Evolutionary conservation across 306 rosid species (phyloP).

Genomic region (Fragaria iinumae): DNA sequence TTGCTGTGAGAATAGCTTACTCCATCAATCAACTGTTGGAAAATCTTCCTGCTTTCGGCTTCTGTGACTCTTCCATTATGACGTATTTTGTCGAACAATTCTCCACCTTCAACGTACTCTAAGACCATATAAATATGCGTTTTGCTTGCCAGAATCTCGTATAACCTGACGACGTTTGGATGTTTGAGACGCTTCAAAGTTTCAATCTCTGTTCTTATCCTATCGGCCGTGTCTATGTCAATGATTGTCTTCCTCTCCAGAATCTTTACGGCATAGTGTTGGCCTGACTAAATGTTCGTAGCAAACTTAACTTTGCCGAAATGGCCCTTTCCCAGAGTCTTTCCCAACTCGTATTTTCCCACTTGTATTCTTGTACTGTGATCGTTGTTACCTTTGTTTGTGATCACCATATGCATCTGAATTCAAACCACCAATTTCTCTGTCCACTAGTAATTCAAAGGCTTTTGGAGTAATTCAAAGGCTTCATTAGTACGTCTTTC

Average conservation of each 20-base stretch:
- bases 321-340: constrained; percentile 76
- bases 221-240: constrained; percentile 54
- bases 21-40: constrained; percentile 84
- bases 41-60: constrained; percentile 58
- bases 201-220: constrained; percentile 80
- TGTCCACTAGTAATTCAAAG: too few relatives aligned
- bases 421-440: too few relatives aligned
- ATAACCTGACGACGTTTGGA: constrained; percentile 73
- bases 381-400: constrained; percentile 1
- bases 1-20: constrained; percentile 77
- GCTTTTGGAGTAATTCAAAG: not conserved
- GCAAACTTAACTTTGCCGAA: constrained; percentile 83
- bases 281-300: constrained; percentile 46
- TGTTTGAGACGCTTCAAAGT: constrained; percentile 76
- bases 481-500: not conserved
- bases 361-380: constrained; percentile 31
- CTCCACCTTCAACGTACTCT: constrained; percentile 77
- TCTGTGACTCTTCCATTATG: constrained; percentile 66
- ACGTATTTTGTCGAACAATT: constrained; percentile 56
- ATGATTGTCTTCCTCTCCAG: constrained; percentile 55
- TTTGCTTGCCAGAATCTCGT: constrained; percentile 81
- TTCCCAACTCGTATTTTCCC: constrained; percentile 79
- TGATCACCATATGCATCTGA: constrained; percentile 30
- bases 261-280: constrained; percentile 66
- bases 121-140: constrained; percentile 80